Evolutionary conservation across 2,329 filamentous ascomycete genomes (phyloP).

Genomic region (Cadophora malorum): DNA sequence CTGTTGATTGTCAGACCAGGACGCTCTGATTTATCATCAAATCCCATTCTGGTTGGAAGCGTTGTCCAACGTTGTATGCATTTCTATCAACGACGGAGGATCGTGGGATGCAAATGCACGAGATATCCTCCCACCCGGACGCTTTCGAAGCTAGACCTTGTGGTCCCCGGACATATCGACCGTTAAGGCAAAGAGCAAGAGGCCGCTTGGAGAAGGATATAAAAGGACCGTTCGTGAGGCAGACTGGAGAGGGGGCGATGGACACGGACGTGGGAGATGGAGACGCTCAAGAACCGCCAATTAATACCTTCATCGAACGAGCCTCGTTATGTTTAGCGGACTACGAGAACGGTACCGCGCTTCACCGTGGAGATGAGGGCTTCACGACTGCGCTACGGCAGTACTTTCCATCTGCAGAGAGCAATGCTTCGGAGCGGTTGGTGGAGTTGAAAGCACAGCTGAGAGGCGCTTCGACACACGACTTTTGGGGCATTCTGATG

Average conservation of each 20-base stretch:
- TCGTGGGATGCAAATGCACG: constrained; percentile 42
- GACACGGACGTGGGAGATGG: constrained; percentile 26
- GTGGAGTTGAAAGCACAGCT: constrained; percentile 64
- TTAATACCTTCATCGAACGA: constrained; percentile 38
- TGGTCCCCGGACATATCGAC: constrained; percentile 38
- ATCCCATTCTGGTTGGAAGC: constrained; percentile 11
- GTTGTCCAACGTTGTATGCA: constrained; percentile 27
- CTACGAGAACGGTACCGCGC: constrained; percentile 36
- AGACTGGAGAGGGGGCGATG: constrained; percentile 35
- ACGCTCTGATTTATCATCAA: constrained; percentile 15
- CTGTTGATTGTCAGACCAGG: neutral
- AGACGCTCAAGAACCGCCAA: constrained; percentile 26
- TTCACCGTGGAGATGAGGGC: constrained; percentile 42
- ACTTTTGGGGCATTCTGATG: constrained; percentile 70
- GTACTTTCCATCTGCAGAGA: constrained; percentile 57
- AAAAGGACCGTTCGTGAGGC: constrained; percentile 24
- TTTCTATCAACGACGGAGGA: constrained; percentile 22
- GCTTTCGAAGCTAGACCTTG: constrained; percentile 32
- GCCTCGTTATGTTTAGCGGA: constrained; percentile 42
- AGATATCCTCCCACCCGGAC: constrained; percentile 27
- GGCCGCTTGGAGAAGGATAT: constrained; percentile 27
- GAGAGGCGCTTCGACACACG: constrained; percentile 57
- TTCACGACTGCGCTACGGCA: constrained; percentile 40
- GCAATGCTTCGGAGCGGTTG: constrained; percentile 64
- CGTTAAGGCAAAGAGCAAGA: constrained; percentile 38